Evolutionary conservation across 2,329 filamentous ascomycete species (phyloP).

Genomic region (Aureobasidium sp.): DNA sequence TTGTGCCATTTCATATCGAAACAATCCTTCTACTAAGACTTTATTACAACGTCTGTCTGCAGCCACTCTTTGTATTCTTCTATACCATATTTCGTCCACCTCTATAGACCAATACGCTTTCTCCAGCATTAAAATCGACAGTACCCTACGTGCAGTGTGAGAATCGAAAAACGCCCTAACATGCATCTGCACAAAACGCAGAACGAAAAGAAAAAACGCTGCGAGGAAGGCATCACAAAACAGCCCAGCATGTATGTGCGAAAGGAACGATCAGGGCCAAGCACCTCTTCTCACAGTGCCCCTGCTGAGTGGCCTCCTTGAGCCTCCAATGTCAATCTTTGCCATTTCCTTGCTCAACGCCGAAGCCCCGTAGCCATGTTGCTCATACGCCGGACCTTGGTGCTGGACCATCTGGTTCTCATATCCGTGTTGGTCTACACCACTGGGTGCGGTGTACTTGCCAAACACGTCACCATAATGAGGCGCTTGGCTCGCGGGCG

Average conservation of each 20-base stretch:
- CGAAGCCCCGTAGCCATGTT: constrained; percentile 38
- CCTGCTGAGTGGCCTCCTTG: not conserved
- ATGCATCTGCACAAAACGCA: not conserved
- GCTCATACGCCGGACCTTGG: constrained; percentile 19
- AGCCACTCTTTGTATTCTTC: constrained; percentile 6
- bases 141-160: not conserved
- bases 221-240: too few relatives aligned
- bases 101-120: not conserved
- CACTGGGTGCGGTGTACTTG: not conserved
- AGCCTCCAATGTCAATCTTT: constrained; percentile 39
- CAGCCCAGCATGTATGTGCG: not conserved
- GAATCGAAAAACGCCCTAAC: not conserved
- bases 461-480: constrained; percentile 14
- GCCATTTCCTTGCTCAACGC: constrained; percentile 65
- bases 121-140: not conserved
- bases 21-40: not conserved
- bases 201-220: not conserved
- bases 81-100: not conserved
- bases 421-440: constrained; percentile 9
- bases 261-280: not conserved
- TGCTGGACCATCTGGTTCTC: constrained; percentile 20
- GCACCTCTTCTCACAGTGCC: constrained; percentile 9
- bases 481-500: not conserved
- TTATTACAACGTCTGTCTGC: not conserved
- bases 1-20: not conserved